Base-by-base conservation (phyloP, 768 basidiomycete species). In the Leccinum uliginosum region DNA sequence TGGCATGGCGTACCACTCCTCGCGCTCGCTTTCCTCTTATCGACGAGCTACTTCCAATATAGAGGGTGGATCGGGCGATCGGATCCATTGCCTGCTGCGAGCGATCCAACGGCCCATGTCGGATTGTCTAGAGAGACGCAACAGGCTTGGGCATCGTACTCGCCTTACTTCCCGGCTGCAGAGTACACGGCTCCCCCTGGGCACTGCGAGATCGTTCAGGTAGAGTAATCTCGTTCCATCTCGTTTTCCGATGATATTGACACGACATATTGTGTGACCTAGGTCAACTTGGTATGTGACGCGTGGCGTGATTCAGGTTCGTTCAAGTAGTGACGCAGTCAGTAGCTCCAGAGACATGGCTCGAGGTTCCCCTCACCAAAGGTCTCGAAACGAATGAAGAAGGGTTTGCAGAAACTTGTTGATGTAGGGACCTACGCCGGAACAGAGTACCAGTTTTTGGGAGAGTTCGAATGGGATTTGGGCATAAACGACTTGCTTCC, bases 281-380 rank as follows among this genome's bases (percentile, higher is more conserved):
- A 71, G 70, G 71, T 70, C 11, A 64, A 73, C 53, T 51, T 71
- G 59, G 70, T 71, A 54, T 21, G 71, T 57, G 17, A 19, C 15
- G 5, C 12, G 23, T 24, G 11, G 3, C 5, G 5, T 17, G n/a
- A n/a, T 8, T 15, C 19, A 11, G 24, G 17, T 19, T 32, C 23
- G 38, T 38, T 38, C 12, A n/a, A n/a, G 19, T 54, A 24, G 17
- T 57, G 43, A 70, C 55, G 6, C n/a, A 9, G 11, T 29, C 38
- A 30, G 19, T 26, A 92, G 89, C 74, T 93, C 10, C 86, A 92
- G 71, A 77, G 91, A 12, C 91, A 94, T 64, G 91, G 90, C 3
- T 83, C 89, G 1, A 82, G 91, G 30, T 92, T 78, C 62, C 91
- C 91, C 0, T 91, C 90, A 0, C 60, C 66, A 0, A 75, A 77